phyloP scores from a whole-genome alignment of 192 early-diverging fungal species.

The Backusella psychrophila region DNA sequence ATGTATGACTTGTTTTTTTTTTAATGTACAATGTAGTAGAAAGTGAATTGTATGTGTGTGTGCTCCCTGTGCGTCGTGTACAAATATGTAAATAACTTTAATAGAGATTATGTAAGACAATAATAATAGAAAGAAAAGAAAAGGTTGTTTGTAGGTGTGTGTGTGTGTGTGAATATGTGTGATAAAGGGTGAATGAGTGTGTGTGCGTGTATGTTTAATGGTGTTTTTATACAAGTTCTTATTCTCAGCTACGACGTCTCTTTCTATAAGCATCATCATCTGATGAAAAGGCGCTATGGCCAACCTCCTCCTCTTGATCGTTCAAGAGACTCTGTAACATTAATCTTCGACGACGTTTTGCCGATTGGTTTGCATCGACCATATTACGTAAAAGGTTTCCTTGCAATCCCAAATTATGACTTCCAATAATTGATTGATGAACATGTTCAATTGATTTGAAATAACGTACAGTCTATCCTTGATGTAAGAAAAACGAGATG shows the following conservation, averaged over 20 bases:
- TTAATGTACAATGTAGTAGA: too few relatives aligned
- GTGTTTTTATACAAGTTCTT: too few relatives aligned
- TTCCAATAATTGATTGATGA: constrained; percentile 70
- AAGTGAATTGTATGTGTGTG: too few relatives aligned
- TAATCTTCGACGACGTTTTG: constrained; percentile 26
- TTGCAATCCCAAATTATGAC: constrained; percentile 70
- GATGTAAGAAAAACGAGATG: too few relatives aligned
- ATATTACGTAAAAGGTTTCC: constrained; percentile 43
- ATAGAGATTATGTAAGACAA: background rate
- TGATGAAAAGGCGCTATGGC: background rate
- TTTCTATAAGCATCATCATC: constrained; percentile 8
- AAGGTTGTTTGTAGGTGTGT: background rate
- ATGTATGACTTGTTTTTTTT: too few relatives aligned
- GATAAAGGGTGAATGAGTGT: background rate
- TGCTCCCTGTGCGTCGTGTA: too few relatives aligned
- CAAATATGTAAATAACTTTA: too few relatives aligned
- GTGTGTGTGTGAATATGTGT: background rate
- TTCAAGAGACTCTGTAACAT: constrained; percentile 29
- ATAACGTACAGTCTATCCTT: constrained; percentile 79
- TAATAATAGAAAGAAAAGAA: background rate
- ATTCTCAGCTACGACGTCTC: background rate
- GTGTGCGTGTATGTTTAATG: background rate
- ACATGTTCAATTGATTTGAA: constrained; percentile 88
- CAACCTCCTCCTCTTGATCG: background rate
- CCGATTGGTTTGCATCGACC: constrained; percentile 29